phyloP scores from a whole-genome alignment of 352 stramenopile species.

The Pythium rhizo-oryzae region DNA sequence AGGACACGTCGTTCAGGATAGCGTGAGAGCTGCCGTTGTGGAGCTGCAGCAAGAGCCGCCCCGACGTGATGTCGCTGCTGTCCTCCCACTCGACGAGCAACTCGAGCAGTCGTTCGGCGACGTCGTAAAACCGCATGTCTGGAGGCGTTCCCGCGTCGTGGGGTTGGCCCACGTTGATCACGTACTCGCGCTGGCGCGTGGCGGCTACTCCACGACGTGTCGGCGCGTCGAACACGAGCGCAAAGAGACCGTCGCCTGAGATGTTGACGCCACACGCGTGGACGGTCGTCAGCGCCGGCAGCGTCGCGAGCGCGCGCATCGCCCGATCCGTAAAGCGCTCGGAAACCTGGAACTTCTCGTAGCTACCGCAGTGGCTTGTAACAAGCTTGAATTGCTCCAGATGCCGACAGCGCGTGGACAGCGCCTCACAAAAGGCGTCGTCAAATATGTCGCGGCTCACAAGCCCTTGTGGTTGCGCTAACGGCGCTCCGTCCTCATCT shows the following conservation, averaged over 20 bases:
- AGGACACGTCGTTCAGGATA: not conserved
- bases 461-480: too few species aligned
- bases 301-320: slow-evolving; percentile 9
- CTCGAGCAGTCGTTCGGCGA: not conserved
- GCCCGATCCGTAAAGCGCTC: slow-evolving; percentile 17
- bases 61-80: too few species aligned
- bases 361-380: not conserved
- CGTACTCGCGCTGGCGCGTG: not conserved
- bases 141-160: too few species aligned
- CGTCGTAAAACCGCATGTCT: slow-evolving; percentile 1
- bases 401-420: not conserved
- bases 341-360: not conserved
- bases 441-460: slow-evolving; percentile 13
- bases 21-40: not conserved
- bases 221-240: not conserved
- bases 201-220: too few species aligned
- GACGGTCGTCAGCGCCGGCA: slow-evolving; percentile 10
- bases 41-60: not conserved
- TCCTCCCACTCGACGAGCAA: not conserved
- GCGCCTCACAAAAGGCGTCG: slow-evolving; percentile 17
- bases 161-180: slow-evolving; percentile 2
- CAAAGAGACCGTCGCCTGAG: slow-evolving; percentile 21
- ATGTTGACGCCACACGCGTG: slow-evolving; percentile 14
- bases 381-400: slow-evolving; percentile 6
- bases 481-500: too few species aligned